These are phyloP conservation scores for Rhypophila decipiens DNA, from an alignment of 495 filamentous ascomycete genomes.

Conservation along the genomic window DNA sequence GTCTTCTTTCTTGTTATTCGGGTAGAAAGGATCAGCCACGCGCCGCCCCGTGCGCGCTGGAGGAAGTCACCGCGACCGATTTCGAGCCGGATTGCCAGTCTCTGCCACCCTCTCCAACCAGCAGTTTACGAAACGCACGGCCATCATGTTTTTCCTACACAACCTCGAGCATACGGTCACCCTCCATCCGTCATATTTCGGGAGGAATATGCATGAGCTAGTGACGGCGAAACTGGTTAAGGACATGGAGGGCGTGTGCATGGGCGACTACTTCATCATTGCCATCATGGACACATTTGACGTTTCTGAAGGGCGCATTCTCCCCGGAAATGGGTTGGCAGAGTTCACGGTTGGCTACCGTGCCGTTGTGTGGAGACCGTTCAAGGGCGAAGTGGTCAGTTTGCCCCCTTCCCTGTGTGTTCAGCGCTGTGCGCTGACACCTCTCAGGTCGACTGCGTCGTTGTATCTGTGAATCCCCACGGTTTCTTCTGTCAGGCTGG, in stretches of 20 bases:
- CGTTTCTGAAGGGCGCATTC: conserved; percentile 83
- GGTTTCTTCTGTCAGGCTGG: conserved; percentile 92
- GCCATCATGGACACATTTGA: conserved; percentile 92
- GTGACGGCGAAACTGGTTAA: conserved; percentile 78
- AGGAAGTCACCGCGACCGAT: too few species aligned
- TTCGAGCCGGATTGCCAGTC: background rate
- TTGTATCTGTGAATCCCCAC: conserved; percentile 79
- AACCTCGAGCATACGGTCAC: conserved; percentile 88
- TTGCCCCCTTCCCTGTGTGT: conserved; percentile 1
- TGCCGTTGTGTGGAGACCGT: conserved; percentile 94
- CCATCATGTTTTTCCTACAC: conserved; percentile 90
- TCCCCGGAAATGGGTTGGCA: conserved; percentile 80
- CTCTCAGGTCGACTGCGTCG: conserved; percentile 79
- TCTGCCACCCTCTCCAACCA: background rate
- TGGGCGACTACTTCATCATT: conserved; percentile 90
- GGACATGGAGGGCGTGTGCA: conserved; percentile 90
- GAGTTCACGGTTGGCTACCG: conserved; percentile 93
- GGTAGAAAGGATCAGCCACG: too few species aligned
- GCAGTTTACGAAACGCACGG: background rate
- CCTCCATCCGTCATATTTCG: conserved; percentile 94
- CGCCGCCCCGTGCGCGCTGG: background rate
- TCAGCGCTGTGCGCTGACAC: conserved; percentile 7
- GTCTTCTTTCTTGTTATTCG: too few species aligned
- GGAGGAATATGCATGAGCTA: conserved; percentile 80
- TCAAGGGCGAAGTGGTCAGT: conserved; percentile 90